Conservation (phyloP, 2,329 filamentous ascomycete genomes). For the Alternaria brassicicola region DNA sequence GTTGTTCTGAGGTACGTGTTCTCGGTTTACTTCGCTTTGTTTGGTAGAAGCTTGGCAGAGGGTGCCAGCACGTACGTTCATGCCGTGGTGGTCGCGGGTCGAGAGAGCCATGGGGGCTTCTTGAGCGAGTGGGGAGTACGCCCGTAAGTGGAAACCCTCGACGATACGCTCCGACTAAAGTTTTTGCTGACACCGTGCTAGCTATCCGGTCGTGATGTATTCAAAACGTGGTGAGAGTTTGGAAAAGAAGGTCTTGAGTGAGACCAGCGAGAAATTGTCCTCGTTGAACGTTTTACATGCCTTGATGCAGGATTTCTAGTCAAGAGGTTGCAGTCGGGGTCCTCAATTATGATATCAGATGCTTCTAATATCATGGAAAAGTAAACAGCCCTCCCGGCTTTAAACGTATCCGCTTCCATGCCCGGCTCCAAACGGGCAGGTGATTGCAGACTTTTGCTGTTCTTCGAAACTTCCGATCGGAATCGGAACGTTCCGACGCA, state of each 20-base stretch:
- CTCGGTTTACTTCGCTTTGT: slow-evolving; percentile 36
- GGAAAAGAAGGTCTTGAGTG: neutral
- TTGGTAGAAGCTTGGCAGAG: slow-evolving; percentile 42
- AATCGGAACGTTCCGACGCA: neutral
- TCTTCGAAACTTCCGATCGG: neutral
- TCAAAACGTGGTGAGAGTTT: neutral
- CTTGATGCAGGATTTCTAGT: neutral
- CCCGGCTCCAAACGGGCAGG: too few relatives aligned
- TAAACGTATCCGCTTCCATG: neutral
- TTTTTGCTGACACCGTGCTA: neutral
- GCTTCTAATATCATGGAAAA: neutral
- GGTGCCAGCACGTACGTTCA: slow-evolving; percentile 59
- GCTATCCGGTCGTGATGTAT: slow-evolving; percentile 2
- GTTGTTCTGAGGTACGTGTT: neutral
- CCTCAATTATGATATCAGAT: neutral
- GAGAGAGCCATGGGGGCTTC: slow-evolving; percentile 60
- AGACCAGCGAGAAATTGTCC: neutral
- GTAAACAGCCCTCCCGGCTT: neutral
- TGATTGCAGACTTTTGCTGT: neutral
- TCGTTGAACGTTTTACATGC: neutral
- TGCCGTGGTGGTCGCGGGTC: slow-evolving; percentile 54
- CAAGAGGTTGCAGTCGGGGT: too few relatives aligned
- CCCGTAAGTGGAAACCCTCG: slow-evolving; percentile 47
- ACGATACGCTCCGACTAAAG: too few relatives aligned
- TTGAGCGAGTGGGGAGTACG: slow-evolving; percentile 56